These are phyloP conservation scores for Phytophthora cactorum DNA, from an alignment of 352 stramenopile genomes.

Conservation along the genomic window DNA sequence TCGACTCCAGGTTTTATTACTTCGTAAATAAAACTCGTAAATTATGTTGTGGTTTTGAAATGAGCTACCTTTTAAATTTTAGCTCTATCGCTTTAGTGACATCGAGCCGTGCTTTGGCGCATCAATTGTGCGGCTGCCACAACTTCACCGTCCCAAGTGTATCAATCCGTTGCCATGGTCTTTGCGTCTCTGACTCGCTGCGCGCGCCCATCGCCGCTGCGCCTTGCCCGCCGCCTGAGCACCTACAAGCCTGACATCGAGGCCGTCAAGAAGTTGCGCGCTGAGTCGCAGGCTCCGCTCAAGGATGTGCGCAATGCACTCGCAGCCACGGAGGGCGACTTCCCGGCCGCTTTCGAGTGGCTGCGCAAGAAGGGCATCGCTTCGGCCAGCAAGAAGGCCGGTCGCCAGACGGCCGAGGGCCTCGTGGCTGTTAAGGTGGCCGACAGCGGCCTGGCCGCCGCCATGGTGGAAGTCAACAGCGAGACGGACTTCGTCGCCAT, in stretches of 20 bases:
- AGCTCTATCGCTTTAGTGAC: too few relatives aligned
- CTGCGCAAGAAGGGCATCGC: constrained; percentile 90
- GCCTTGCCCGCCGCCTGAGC: constrained; percentile 49
- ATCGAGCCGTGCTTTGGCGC: neutral
- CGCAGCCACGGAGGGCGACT: constrained; percentile 78
- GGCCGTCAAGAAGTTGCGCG: constrained; percentile 90
- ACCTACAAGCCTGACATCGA: constrained; percentile 86
- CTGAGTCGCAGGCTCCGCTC: constrained; percentile 85
- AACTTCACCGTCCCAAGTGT: constrained; percentile 3
- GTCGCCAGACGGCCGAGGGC: constrained; percentile 78
- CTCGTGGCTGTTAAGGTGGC: constrained; percentile 72
- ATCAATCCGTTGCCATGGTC: constrained; percentile 19
- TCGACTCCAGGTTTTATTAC: too few relatives aligned
- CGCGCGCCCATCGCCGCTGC: constrained; percentile 11
- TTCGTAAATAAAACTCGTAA: too few relatives aligned
- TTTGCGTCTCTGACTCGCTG: constrained; percentile 24
- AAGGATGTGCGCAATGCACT: constrained; percentile 92
- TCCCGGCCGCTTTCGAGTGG: constrained; percentile 88
- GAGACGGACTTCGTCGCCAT: constrained; percentile 96
- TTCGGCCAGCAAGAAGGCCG: constrained; percentile 79
- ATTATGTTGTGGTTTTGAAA: too few relatives aligned
- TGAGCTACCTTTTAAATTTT: too few relatives aligned
- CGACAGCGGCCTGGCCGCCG: constrained; percentile 30
- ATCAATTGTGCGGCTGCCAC: constrained; percentile 13
- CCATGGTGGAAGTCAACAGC: constrained; percentile 95